Conservation (phyloP, 768 basidiomycete species). For the Rhizopogon sp. region DNA sequence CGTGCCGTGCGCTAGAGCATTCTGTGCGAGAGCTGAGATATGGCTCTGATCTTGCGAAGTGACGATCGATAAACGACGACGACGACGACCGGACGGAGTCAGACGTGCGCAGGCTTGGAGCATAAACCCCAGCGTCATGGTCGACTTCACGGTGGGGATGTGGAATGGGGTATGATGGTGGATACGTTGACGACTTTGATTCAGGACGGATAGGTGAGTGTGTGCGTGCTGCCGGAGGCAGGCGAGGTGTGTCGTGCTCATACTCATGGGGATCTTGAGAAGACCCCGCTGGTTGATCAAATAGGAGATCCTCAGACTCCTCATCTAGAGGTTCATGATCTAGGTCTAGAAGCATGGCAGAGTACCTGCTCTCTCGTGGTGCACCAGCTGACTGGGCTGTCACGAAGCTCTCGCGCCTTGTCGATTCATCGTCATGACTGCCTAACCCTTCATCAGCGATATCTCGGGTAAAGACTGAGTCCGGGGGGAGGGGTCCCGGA, state of each 20-base stretch:
- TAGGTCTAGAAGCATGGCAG: conserved; percentile 15
- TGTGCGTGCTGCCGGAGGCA: conserved; percentile 7
- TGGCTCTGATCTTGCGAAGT: conserved; percentile 42
- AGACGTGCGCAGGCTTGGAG: conserved; percentile 25
- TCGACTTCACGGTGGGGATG: conserved; percentile 9
- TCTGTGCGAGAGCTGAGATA: conserved; percentile 29
- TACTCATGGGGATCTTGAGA: neutral
- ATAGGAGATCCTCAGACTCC: neutral
- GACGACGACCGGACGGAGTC: conserved; percentile 29
- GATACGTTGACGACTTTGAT: conserved; percentile 15
- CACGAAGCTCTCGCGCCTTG: conserved; percentile 54
- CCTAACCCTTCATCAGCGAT: conserved; percentile 18
- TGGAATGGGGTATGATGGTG: conserved; percentile 21
- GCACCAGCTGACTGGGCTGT: conserved; percentile 34
- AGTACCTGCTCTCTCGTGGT: conserved; percentile 25
- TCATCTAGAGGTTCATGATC: conserved; percentile 18
- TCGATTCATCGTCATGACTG: conserved; percentile 33
- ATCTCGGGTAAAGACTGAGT: conserved; percentile 16
- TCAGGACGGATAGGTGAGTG: conserved; percentile 9
- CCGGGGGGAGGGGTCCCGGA: conserved; percentile 28
- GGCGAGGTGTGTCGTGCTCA: conserved; percentile 1
- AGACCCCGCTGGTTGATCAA: conserved; percentile 11
- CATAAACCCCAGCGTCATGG: conserved; percentile 9
- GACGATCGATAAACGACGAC: conserved; percentile 47
- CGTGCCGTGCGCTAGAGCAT: conserved; percentile 24